Evolutionary conservation across 2,329 filamentous ascomycete genomes (phyloP), one percentile per base, ranked within the genome.

Genomic region (Coniochaeta ligniaria): DNA sequence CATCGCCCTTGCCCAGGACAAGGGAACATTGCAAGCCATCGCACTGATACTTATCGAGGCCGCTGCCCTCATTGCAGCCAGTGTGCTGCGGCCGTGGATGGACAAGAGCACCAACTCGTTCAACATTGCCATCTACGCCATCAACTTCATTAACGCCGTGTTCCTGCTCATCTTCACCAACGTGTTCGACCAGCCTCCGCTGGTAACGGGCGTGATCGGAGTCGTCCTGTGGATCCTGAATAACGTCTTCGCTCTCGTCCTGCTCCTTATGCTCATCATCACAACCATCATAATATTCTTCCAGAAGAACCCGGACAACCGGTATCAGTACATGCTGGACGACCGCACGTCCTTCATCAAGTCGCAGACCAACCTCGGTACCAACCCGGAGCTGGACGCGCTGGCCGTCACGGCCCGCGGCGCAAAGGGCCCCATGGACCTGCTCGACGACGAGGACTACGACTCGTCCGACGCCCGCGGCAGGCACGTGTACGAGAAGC

Each of bases 81-180:
- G 86, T 68, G 85, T 93, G 57, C 77, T 95, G 68, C 85, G 89
- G 59, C 91, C 91, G n/a, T 96, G 90, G 85, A 96, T 96, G 91
- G 91, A 96, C 81, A 95, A 94, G 84, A 92, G 91, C 78, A 95
- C 91, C 63, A 96, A 96, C 73, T 85, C 86, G 61, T 94, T 93
- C 82, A 95, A 95, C 79, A 94, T 96, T 70, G 83, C 90, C 62
- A 96, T 95, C 68, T 87, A 84, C 61, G 86, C 85, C 36, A 80
- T 94, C 74, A 95, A 94, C 78, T 93, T 95, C 74, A 75, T 95
- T 70, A 93, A 91, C 74, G 80, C 87, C 56, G 85, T 95, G 71
- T 92, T 94, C 78, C 76, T 95, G 55, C 78, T 96, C 59, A 83
- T 95, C 67, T 95, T 94, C 77, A 90, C 89, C n/a, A 81, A 88